phyloP scores from a whole-genome alignment of 306 rosid species.

The Prosopis cineraria region DNA sequence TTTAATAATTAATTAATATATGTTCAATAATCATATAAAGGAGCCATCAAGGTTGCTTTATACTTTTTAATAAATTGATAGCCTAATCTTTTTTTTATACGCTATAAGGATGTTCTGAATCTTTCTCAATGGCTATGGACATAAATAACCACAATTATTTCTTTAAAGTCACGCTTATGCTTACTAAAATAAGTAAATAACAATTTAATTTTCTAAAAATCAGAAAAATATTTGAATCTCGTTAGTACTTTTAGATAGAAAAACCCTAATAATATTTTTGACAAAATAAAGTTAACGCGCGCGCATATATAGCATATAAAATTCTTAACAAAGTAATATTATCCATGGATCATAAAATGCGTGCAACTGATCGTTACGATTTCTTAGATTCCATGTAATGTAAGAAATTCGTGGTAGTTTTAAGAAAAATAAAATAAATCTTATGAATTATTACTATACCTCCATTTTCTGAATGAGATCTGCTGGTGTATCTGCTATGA shows the following conservation, averaged over 20 bases:
- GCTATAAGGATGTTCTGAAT: background rate
- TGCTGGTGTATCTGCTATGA: constrained; percentile 55
- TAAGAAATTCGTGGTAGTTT: no score
- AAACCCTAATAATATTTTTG: background rate
- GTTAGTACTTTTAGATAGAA: background rate
- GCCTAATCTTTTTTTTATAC: background rate
- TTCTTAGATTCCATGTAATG: no score
- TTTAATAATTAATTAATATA: no score
- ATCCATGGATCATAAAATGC: no score
- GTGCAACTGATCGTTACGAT: no score
- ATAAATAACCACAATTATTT: background rate
- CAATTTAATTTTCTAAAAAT: background rate
- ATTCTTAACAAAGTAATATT: no score
- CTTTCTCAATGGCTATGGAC: background rate
- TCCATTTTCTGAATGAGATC: constrained; percentile 65
- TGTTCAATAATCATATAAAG: no score
- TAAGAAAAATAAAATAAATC: no score
- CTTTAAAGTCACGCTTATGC: background rate
- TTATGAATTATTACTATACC: no score
- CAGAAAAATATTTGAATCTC: background rate
- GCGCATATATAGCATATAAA: no score
- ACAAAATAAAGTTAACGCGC: no score
- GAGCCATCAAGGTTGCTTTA: background rate
- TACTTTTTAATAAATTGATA: background rate
- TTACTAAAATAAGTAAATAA: background rate